Conservation (phyloP, 805 yeast species). For the Candida ovalis region DNA sequence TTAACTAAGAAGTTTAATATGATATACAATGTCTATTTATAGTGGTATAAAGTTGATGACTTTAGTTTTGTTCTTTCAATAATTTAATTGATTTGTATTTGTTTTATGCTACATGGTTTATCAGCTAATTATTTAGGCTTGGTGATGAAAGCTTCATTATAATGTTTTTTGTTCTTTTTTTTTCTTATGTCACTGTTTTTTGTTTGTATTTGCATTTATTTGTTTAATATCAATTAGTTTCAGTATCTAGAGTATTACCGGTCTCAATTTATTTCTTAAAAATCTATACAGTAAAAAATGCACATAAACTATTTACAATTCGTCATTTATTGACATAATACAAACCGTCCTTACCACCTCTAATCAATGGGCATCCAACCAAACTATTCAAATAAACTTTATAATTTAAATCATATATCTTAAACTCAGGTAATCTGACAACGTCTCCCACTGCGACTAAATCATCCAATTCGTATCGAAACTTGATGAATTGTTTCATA, state of each 20-base stretch:
- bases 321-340: conserved; percentile 9
- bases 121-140: neutral
- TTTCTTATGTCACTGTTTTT: neutral
- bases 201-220: neutral
- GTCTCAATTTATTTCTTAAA: neutral
- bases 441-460: conserved; percentile 19
- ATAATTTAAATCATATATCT: conserved; percentile 65
- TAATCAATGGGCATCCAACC: conserved; percentile 34
- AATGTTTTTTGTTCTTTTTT: neutral
- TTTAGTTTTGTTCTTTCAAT: neutral
- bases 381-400: conserved; percentile 56
- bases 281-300: neutral
- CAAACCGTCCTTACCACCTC: conserved; percentile 29
- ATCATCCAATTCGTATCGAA: conserved; percentile 32
- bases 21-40: neutral
- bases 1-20: conserved; percentile 35
- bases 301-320: neutral
- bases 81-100: no score
- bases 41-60: neutral
- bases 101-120: no score
- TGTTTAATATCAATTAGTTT: neutral
- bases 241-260: neutral
- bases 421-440: conserved; percentile 51
- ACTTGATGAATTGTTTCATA: conserved; percentile 42
- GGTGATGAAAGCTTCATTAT: neutral